Evolutionary conservation across 1,284 basidiomycete genomes (phyloP).

Genomic region (Fomitopsis palustris): DNA sequence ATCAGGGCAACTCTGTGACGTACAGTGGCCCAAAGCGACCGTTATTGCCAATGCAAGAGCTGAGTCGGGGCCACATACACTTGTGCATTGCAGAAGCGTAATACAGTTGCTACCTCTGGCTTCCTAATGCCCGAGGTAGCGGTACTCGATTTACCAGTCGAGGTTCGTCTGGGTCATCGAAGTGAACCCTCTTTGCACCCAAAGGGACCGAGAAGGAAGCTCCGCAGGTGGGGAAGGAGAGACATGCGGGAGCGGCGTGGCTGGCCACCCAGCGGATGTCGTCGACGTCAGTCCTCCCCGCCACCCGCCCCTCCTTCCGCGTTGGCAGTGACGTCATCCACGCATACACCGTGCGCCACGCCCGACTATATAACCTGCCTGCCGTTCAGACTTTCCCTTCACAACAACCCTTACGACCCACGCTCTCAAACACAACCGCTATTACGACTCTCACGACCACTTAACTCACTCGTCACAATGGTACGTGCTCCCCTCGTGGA

Average conservation of each 20-base stretch:
- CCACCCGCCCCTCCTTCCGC: background rate
- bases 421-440: background rate
- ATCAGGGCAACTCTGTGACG: too few relatives aligned
- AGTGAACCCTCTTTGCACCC: background rate
- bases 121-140: too few relatives aligned
- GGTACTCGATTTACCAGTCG: too few relatives aligned
- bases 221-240: background rate
- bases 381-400: background rate
- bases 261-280: background rate
- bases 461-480: conserved; percentile 1
- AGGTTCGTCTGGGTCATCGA: too few relatives aligned
- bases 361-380: conserved; percentile 13
- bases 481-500: background rate
- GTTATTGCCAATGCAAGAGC: too few relatives aligned
- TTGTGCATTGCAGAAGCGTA: too few relatives aligned
- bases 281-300: background rate
- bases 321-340: conserved; percentile 1
- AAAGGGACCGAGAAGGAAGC: background rate
- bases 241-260: background rate
- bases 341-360: background rate
- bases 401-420: background rate
- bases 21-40: too few relatives aligned
- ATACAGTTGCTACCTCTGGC: too few relatives aligned
- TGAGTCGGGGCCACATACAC: too few relatives aligned
- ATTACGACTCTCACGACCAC: background rate